Base-by-base conservation (phyloP, 164 flowering plant species). In the Vitis cinerea region DNA sequence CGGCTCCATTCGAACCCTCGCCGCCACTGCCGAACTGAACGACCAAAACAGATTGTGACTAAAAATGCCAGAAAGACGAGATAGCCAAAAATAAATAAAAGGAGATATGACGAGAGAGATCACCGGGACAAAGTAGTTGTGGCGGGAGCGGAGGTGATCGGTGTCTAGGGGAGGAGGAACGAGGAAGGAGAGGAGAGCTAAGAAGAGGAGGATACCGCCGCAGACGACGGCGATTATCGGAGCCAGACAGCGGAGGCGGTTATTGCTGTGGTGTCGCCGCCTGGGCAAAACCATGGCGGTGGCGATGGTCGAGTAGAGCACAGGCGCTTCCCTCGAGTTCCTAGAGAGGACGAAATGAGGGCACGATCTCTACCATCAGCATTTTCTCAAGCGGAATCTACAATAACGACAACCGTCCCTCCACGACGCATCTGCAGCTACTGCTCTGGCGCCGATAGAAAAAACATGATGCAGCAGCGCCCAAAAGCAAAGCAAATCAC, bases 141-240 rank as follows among this genome's bases (percentile, higher is more conserved):
- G 63, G 54, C 31, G 79, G 49, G 29, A 79, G 59, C 56, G 75
- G 52, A 67, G 71, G 69, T 65, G 78, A 57, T 70, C 74, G 50
- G 76, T 56, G 29, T 74, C 74, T 8, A 50, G 30, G 8, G 89
- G 93, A 23, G 80, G 59, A 55, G 92, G 88, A 44, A 86, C 82
- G 54, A 85, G 79, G 65, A 86, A 69, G 4, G 86, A 87, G 49
- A 87, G 78, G 56, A 82, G 60, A 60, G 74, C 70, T 63, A 83
- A 80, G 64, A 82, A 65, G 31, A 86, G 15, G 64, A 84, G 80
- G 55, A 88, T 71, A 54, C 74, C 72, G 53, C 69, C 82, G 70
- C 81, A 82, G 17, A 81, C 10, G 55, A 77, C 73, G 55, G 77
- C 75, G 2, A 82, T 54, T 2, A 73, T 54, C 3, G 85, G 86